These are phyloP conservation scores for Prunus yedoensis DNA, from an alignment of 331 rosid species.

Conservation along the genomic window DNA sequence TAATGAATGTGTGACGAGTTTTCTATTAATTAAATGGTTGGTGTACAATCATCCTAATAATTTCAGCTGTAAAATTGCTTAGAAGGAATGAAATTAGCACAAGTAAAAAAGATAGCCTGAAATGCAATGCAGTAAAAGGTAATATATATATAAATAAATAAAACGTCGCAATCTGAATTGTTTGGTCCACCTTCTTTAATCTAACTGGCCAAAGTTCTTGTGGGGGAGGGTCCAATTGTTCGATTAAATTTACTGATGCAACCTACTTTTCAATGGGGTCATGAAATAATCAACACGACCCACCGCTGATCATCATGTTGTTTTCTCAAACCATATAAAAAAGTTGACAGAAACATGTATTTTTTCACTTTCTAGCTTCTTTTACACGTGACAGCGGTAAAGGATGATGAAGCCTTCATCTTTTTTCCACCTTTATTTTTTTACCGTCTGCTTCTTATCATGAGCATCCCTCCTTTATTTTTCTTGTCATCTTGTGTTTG, in stretches of 20 bases:
- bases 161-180: neutral
- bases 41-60: no score
- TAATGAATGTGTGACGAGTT: no score
- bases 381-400: constrained; percentile 34
- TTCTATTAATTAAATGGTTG: no score
- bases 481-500: constrained; percentile 1
- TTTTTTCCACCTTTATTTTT: constrained; percentile 14
- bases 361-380: constrained; percentile 39
- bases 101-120: no score
- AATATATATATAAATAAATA: no score
- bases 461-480: neutral
- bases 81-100: no score
- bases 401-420: constrained; percentile 31
- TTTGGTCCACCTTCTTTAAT: constrained; percentile 1
- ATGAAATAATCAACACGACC: constrained; percentile 40
- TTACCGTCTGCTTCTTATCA: no score
- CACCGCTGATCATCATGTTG: constrained; percentile 52
- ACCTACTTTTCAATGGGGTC: constrained; percentile 41
- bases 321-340: constrained; percentile 26
- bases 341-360: neutral
- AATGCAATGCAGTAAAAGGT: no score
- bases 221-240: neutral
- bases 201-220: neutral
- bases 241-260: constrained; percentile 4
- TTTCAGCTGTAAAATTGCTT: no score